A percentile compares a stretch with the other conserved stretches of the same genome.
Evolutionary conservation across 129 eudicot genomes (phyloP).

Genomic region (Apium graveolens): DNA sequence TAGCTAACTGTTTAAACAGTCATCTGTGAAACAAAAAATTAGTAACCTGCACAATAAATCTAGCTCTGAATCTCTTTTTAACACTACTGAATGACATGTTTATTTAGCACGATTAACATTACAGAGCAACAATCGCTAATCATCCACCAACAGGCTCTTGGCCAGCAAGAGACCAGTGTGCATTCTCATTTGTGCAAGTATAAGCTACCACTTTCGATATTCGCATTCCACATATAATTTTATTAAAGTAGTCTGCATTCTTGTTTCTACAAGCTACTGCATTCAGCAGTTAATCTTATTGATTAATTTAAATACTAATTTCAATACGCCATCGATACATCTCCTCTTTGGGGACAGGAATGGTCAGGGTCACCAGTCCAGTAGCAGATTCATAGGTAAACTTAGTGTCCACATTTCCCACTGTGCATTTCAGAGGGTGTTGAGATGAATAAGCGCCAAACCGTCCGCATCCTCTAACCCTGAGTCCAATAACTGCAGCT

Average conservation of each 20-base stretch:
- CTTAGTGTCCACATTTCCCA: slow-evolving; percentile 36
- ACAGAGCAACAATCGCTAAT: background rate
- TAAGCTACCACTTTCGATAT: background rate
- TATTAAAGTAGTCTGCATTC: background rate
- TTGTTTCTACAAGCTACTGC: too few species aligned
- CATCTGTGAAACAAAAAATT: too few species aligned
- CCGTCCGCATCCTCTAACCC: slow-evolving; percentile 65
- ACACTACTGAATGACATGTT: too few species aligned
- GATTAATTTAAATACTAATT: slow-evolving; percentile 34
- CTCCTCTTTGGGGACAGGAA: slow-evolving; percentile 54
- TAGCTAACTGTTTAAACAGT: too few species aligned
- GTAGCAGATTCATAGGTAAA: slow-evolving; percentile 44
- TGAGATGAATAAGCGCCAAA: slow-evolving; percentile 68
- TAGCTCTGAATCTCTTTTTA: too few species aligned
- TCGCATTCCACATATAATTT: background rate
- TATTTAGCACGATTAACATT: too few species aligned
- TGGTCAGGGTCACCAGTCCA: slow-evolving; percentile 45
- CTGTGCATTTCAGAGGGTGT: slow-evolving; percentile 47
- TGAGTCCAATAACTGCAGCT: slow-evolving; percentile 43
- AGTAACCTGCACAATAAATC: too few species aligned
- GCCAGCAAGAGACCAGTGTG: background rate
- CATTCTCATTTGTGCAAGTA: background rate
- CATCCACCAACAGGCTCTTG: background rate
- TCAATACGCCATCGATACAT: slow-evolving; percentile 67
- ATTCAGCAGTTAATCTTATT: background rate